Conservation (phyloP, 805 yeast species). For the Monosporozyma solicola region DNA sequence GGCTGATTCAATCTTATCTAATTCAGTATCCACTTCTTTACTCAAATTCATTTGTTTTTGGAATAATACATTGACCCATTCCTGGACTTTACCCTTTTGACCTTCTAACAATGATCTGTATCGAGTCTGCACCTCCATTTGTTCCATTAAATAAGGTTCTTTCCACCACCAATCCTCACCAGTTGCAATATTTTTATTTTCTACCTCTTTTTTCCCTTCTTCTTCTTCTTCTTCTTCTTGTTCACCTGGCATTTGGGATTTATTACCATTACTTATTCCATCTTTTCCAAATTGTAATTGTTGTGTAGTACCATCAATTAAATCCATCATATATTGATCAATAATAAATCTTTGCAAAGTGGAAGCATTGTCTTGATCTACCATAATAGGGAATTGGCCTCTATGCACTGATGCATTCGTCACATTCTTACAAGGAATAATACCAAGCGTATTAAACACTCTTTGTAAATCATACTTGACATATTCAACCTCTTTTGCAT, state of each 20-base stretch:
- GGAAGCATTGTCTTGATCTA: neutral
- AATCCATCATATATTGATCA: conserved; percentile 65
- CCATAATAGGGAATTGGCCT: neutral
- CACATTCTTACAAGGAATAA: neutral
- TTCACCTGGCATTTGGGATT: no score
- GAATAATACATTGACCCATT: conserved; percentile 50
- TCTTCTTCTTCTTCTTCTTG: conserved; percentile 26
- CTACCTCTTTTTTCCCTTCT: conserved; percentile 17
- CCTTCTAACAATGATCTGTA: conserved; percentile 35
- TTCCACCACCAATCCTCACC: neutral
- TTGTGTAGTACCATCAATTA: conserved; percentile 45
- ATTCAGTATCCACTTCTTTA: conserved; percentile 40
- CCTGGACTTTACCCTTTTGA: conserved; percentile 51
- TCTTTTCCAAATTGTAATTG: conserved; percentile 35
- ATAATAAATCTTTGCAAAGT: conserved; percentile 53
- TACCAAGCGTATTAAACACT: conserved; percentile 42
- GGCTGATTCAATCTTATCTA: conserved; percentile 30
- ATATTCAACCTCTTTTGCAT: conserved; percentile 33
- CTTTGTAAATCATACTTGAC: conserved; percentile 45
- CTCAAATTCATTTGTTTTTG: conserved; percentile 49
- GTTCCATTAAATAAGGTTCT: conserved; percentile 30
- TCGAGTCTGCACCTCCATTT: conserved; percentile 35
- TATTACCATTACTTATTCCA: no score
- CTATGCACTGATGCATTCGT: neutral
- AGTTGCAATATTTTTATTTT: neutral